Evolutionary conservation across 2,329 filamentous ascomycete species (phyloP), one percentile per base, ranked within the genome.

Genomic region (Chalaropsis thielavioides): DNA sequence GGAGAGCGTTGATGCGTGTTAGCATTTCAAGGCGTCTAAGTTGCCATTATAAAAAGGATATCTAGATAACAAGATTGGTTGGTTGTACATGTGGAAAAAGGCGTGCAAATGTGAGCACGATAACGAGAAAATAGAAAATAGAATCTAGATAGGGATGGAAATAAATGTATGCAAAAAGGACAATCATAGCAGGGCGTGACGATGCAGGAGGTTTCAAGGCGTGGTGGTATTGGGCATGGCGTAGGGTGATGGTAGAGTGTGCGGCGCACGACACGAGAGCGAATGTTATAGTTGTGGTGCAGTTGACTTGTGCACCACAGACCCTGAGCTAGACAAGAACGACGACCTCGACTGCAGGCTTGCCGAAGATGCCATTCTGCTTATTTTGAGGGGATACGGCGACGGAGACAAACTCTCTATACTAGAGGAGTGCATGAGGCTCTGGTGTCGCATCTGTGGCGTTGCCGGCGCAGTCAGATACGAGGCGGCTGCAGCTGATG

Each of bases 321-420:
- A 64, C 22, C 49, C 49, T 5, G 62, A 64, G 38, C 46, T 59
- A 19, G 60, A 62, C 15, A 64, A 15, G 40, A 58, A 64, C 11
- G 62, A 64, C 24, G 62, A 58, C 22, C 41, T 27, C 11, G 62
- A 64, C 19, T 64, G 62, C 49, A 64, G 22, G 27, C 62, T 64
- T 10, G 51, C 62, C 7, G 38, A 41, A 3, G 62, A 64, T 8
- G 35, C 35, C 49, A 59, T 43, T 38, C 51, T 27, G 41, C 51
- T 64, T 38, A 59, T 27, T 38, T 31, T 35, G 27, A 56, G 41
- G 1, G 24, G 62, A 49, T 62, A 46, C 17, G n/a, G 35, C 15
- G 62, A 35, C 17, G 35, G 62, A 15, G 35, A 44, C 22, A 64
- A 59, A 22, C 51, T 64, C 38, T 64, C 62, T 4, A 64, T 43